phyloP scores from a whole-genome alignment of 441 rosid genomes.

The Sinapis alba region DNA sequence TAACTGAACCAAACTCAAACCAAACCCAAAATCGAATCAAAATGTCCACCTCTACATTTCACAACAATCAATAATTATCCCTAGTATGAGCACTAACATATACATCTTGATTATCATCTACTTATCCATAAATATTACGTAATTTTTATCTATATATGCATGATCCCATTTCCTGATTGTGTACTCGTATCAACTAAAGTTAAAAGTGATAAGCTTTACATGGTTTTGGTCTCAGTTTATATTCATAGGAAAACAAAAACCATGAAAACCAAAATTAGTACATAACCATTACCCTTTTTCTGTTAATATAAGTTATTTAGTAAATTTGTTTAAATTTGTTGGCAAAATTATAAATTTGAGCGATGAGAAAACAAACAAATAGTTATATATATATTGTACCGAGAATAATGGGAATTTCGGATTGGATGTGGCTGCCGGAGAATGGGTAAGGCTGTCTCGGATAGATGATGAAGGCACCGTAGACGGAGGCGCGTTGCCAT shows the following conservation, averaged over 20 bases:
- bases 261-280: background rate
- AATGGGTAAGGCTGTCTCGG: conserved; percentile 63
- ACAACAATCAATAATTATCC: background rate
- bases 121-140: background rate
- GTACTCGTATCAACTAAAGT: background rate
- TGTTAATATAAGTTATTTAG: background rate
- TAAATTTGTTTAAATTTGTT: background rate
- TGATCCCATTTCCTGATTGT: background rate
- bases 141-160: background rate
- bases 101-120: background rate
- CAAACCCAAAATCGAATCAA: background rate
- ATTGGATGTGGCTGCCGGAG: conserved; percentile 40
- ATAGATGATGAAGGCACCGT: conserved; percentile 69
- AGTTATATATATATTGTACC: conserved; percentile 42
- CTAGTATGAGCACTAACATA: background rate
- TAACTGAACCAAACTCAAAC: background rate
- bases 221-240: background rate
- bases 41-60: background rate
- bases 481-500: conserved; percentile 73
- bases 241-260: background rate
- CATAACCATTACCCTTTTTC: background rate
- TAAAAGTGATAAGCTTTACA: background rate
- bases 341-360: background rate
- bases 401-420: conserved; percentile 62
- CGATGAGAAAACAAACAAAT: background rate